Evolutionary conservation across 179 eudicot genomes (phyloP).

Genomic region (Drosera spatulata): DNA sequence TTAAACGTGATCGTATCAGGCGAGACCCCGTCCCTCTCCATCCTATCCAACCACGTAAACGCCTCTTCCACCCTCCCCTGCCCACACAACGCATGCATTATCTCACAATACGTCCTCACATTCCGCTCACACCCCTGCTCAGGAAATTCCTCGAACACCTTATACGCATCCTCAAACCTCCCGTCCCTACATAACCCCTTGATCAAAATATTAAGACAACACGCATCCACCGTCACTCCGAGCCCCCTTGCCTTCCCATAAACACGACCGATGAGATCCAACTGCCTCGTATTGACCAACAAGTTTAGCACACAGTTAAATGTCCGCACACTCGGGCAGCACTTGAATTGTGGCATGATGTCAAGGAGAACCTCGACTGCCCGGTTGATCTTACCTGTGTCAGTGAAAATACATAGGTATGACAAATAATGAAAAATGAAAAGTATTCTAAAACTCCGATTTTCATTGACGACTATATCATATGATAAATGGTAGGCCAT

Average conservation of each 20-base stretch:
- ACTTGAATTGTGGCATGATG: slow-evolving; percentile 47
- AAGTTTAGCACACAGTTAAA: slow-evolving; percentile 72
- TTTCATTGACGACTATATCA: too few species aligned
- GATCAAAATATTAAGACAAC: slow-evolving; percentile 76
- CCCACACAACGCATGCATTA: slow-evolving; percentile 67
- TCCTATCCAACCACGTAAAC: slow-evolving; percentile 52
- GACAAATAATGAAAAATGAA: too few species aligned
- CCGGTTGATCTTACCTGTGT: slow-evolving; percentile 23
- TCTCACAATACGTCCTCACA: slow-evolving; percentile 59
- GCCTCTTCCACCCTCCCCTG: slow-evolving; percentile 58
- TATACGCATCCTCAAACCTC: slow-evolving; percentile 46
- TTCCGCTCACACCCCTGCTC: slow-evolving; percentile 50
- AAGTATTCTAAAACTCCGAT: too few species aligned
- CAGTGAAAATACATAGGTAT: too few species aligned
- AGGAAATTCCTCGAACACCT: slow-evolving; percentile 85
- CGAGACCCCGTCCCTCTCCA: slow-evolving; percentile 57
- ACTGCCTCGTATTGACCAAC: slow-evolving; percentile 49
- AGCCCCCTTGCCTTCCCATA: slow-evolving; percentile 38
- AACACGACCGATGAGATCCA: slow-evolving; percentile 49
- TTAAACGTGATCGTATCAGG: slow-evolving; percentile 59
- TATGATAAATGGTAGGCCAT: too few species aligned
- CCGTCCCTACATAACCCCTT: slow-evolving; percentile 70
- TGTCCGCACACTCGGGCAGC: slow-evolving; percentile 72
- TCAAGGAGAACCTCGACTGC: slow-evolving; percentile 63
- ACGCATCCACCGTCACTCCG: slow-evolving; percentile 67